Evolutionary conservation across 768 basidiomycete species (phyloP), one percentile per base, ranked within the genome.

Genomic region (Amanita rubescens): DNA sequence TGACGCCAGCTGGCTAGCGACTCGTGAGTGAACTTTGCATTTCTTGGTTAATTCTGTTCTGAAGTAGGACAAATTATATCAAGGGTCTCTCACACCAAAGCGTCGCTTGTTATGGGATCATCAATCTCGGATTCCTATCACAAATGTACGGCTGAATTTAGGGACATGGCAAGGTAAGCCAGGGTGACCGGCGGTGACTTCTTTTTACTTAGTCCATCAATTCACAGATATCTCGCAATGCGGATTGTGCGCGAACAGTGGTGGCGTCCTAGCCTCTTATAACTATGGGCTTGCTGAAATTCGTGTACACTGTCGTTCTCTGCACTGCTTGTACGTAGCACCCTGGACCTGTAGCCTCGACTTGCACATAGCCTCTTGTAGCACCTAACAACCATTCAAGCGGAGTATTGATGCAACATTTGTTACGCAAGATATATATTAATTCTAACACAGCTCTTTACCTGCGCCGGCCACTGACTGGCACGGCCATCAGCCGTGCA

Each of bases 11-110:
- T 52, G 59, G 33, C 60, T 59, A 90, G 87, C 65, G 88, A 90
- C 68, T 91, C 88, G 87, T 87, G 65, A 74, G 83, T 63, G 14
- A 45, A 19, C 25, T 24, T 27, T 3, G 17, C 15, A 11, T 15
- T 34, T 56, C 45, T 5, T 25, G n/a, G n/a, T n/a, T n/a, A n/a
- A 15, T 30, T 27, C 30, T 47, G 24, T 11, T 44, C 20, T 17
- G 19, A 39, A n/a, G n/a, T 42, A 19, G 25, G 33, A 46, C 27
- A 30, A 30, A 30, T 30, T 30, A 30, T 6, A 35, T 34, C 34
- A 50, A 91, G 88, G 5, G 93, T 87, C 34, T 94, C 90, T 2
- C 94, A 96, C 65, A 91, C 91, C 20, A 96, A 97, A 66, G 80
- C 90, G 2, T 82, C 90, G 3, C 75, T 97, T 30, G 74, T n/a